Evolutionary conservation across 1,139 yeast genomes (phyloP).

Genomic region (Scheffersomyces quercinus): DNA sequence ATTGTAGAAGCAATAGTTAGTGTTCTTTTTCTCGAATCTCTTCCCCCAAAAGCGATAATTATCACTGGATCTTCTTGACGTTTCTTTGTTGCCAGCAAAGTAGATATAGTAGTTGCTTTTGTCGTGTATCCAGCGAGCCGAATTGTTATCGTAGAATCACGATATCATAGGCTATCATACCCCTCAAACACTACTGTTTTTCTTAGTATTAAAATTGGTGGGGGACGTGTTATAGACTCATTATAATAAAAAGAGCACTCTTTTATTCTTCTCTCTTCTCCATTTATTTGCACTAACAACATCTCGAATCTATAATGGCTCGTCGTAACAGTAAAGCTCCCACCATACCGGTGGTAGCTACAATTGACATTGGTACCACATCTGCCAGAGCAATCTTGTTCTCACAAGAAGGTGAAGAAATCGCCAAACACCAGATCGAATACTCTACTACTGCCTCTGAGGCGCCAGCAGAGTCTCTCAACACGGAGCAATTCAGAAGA

Average conservation of each 20-base stretch:
- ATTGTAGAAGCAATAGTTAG: no score
- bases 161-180: no score
- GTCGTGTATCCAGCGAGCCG: no score
- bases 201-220: no score
- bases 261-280: background rate
- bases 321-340: constrained; percentile 45
- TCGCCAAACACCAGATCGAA: constrained; percentile 88
- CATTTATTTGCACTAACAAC: background rate
- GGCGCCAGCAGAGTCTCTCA: constrained; percentile 45
- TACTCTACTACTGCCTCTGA: constrained; percentile 73
- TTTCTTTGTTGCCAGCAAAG: no score
- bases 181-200: no score
- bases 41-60: no score
- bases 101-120: no score
- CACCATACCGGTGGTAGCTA: constrained; percentile 55
- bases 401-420: constrained; percentile 68
- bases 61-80: no score
- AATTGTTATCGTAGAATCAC: no score
- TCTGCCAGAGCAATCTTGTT: constrained; percentile 90
- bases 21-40: no score
- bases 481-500: constrained; percentile 54
- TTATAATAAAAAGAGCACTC: background rate
- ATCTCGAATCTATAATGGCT: constrained; percentile 24
- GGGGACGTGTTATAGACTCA: background rate
- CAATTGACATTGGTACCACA: constrained; percentile 93